Percentiles rank a stretch among this genome's conserved stretches.
Evolutionary conservation across 768 basidiomycete genomes (phyloP).

Genomic region (Candolleomyces efflorescens): DNA sequence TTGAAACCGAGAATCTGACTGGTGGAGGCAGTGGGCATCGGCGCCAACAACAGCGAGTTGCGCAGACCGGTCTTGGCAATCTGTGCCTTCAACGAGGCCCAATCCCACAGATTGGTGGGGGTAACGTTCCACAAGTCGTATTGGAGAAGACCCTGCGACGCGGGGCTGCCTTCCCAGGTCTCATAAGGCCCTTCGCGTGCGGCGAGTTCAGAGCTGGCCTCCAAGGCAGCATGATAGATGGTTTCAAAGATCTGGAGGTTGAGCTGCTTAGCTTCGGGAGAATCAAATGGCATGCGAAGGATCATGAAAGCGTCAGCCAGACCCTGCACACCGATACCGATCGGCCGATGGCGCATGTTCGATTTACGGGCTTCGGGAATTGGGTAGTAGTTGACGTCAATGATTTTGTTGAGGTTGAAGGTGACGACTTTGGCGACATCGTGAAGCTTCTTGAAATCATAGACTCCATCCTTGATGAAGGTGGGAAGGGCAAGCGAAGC

Average conservation of each 20-base stretch:
- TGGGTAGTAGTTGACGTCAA: slow-evolving; percentile 95
- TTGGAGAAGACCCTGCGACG: slow-evolving; percentile 81
- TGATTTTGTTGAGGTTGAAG: slow-evolving; percentile 90
- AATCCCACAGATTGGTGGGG: slow-evolving; percentile 91
- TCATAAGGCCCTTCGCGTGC: slow-evolving; percentile 78
- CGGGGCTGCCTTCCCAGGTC: slow-evolving; percentile 90
- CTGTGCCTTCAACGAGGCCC: slow-evolving; percentile 81
- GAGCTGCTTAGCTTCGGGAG: slow-evolving; percentile 76
- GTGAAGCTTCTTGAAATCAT: slow-evolving; percentile 95
- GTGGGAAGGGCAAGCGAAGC: slow-evolving; percentile 95
- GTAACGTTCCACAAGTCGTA: slow-evolving; percentile 95
- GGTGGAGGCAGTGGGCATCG: slow-evolving; percentile 99
- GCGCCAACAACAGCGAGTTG: slow-evolving; percentile 87
- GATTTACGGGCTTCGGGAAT: slow-evolving; percentile 86
- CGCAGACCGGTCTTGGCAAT: slow-evolving; percentile 77
- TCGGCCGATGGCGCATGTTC: slow-evolving; percentile 96
- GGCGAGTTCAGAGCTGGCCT: slow-evolving; percentile 88
- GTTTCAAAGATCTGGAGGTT: slow-evolving; percentile 99
- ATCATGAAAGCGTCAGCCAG: slow-evolving; percentile 99
- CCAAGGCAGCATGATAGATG: slow-evolving; percentile 93
- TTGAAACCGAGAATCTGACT: slow-evolving; percentile 98
- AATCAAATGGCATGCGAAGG: slow-evolving; percentile 94
- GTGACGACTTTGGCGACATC: slow-evolving; percentile 91
- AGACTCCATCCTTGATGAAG: slow-evolving; percentile 76
- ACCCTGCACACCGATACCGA: slow-evolving; percentile 96